phyloP scores from a whole-genome alignment of 371 early-diverging fungal species.

The Apophysomyces ossiformis region DNA sequence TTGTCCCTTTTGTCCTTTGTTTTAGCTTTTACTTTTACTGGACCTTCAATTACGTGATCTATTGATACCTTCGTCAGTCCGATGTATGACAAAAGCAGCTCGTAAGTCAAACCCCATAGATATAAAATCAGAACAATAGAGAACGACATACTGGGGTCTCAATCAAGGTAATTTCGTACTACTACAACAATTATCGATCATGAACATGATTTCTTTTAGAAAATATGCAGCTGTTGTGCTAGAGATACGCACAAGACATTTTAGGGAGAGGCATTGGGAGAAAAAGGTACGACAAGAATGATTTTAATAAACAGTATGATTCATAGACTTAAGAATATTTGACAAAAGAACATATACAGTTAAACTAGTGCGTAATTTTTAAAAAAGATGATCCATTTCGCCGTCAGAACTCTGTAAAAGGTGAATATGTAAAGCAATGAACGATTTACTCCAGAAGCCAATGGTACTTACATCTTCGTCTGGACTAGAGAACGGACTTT shows the following conservation, averaged over 20 bases:
- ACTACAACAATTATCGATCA: too few relatives aligned
- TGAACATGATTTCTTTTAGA: too few relatives aligned
- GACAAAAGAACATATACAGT: neutral
- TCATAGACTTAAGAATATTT: neutral
- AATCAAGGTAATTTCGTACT: too few relatives aligned
- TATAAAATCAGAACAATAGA: too few relatives aligned
- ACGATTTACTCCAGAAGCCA: neutral
- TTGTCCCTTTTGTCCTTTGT: too few relatives aligned
- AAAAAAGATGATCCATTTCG: slow-evolving; percentile 3
- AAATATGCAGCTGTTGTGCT: neutral
- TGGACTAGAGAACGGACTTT: neutral
- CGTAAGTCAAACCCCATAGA: too few relatives aligned
- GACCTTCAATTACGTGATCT: too few relatives aligned
- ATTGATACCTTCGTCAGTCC: too few relatives aligned
- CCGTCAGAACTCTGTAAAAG: slow-evolving; percentile 16
- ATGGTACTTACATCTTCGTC: slow-evolving; percentile 16
- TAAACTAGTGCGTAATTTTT: neutral
- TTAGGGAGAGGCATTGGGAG: neutral
- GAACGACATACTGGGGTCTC: too few relatives aligned
- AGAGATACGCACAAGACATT: neutral
- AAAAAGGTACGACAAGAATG: too few relatives aligned
- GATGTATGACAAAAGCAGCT: too few relatives aligned
- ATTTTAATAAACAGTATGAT: neutral
- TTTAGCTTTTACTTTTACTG: too few relatives aligned
- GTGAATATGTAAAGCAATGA: neutral